Evolutionary conservation across 73 alveolate genomes (phyloP).

Genomic region (Paramecium sonneborni): DNA sequence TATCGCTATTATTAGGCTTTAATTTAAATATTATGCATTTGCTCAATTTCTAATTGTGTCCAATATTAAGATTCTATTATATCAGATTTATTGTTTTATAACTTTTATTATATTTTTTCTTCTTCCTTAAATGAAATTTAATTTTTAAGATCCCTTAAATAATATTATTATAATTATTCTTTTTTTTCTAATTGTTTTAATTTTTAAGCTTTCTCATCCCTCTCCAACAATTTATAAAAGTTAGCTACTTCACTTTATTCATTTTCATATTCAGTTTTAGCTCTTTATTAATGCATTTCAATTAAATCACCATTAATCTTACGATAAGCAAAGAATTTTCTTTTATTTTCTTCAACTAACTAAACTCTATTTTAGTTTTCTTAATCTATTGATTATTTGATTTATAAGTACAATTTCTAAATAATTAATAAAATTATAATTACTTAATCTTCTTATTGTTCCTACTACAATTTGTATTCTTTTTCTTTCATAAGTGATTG

Average conservation of each 20-base stretch:
- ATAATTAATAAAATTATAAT: background rate
- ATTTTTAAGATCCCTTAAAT: constrained; percentile 31
- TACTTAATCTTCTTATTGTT: constrained; percentile 28
- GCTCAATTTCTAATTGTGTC: background rate
- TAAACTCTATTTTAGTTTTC: background rate
- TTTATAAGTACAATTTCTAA: background rate
- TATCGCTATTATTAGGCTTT: background rate
- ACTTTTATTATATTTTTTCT: background rate
- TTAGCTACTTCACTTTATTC: background rate
- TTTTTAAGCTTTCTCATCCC: background rate
- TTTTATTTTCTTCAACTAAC: background rate
- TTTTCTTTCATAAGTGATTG: background rate
- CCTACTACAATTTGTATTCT: background rate
- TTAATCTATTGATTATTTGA: background rate
- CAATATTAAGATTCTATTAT: constrained; percentile 4
- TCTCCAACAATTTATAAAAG: background rate
- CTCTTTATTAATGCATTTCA: background rate
- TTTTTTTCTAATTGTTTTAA: background rate
- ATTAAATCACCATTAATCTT: constrained; percentile 18
- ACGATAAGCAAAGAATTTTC: background rate
- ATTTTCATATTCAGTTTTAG: background rate
- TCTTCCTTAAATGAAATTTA: constrained; percentile 3
- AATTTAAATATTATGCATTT: background rate
- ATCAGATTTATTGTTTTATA: background rate
- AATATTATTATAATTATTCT: background rate